phyloP scores from a whole-genome alignment of 257 asterid genomes.

The Nicotiana paniculata region DNA sequence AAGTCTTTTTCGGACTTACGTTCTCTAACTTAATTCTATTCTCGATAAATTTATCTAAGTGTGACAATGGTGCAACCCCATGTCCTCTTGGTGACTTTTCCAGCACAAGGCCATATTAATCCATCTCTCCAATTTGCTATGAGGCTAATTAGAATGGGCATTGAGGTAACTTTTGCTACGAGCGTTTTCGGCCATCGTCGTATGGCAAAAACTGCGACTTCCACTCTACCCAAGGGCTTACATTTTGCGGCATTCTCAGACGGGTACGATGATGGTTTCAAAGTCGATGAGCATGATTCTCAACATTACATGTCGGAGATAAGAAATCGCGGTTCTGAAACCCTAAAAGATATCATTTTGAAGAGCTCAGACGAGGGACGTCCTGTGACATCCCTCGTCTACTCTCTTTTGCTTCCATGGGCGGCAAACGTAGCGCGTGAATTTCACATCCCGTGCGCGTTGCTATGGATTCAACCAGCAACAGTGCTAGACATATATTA shows the following conservation, averaged over 20 bases:
- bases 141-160: constrained; percentile 11
- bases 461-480: constrained; percentile 40
- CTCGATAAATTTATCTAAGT: too few species aligned
- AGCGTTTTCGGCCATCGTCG: constrained; percentile 10
- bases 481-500: constrained; percentile 22
- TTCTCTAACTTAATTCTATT: neutral
- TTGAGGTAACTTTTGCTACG: constrained; percentile 19
- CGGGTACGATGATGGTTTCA: constrained; percentile 21
- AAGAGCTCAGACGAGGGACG: constrained; percentile 7
- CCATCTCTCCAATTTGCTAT: constrained; percentile 26
- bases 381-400: constrained; percentile 21
- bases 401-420: constrained; percentile 27
- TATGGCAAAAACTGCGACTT: neutral
- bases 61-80: constrained; percentile 4
- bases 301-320: constrained; percentile 14
- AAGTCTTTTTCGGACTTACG: neutral
- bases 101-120: constrained; percentile 33
- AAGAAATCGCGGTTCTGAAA: constrained; percentile 9
- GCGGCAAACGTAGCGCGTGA: constrained; percentile 29
- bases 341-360: constrained; percentile 14
- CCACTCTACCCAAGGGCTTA: neutral
- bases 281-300: neutral
- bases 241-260: constrained; percentile 18
- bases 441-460: constrained; percentile 25
- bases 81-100: constrained; percentile 20